phyloP scores from a whole-genome alignment of 345 rosid genomes.

The Acer saccharum region DNA sequence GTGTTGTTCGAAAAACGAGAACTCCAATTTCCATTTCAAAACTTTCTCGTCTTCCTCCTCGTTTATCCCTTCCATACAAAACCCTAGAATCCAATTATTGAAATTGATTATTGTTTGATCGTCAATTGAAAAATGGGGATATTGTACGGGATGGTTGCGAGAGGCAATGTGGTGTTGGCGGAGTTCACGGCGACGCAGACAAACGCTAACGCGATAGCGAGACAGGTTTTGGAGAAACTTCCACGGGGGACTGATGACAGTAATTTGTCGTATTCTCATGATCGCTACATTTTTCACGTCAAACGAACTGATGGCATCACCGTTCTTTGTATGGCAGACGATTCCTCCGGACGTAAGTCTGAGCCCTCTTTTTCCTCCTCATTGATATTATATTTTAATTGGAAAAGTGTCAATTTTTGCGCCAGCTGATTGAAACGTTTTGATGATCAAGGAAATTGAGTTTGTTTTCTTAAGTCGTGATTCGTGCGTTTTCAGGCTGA shows the following conservation, averaged over 20 bases:
- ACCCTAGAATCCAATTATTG: not conserved
- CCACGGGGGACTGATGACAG: conserved; percentile 28
- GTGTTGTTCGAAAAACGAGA: not conserved
- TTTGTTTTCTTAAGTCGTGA: no score
- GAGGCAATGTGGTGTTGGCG: conserved; percentile 49
- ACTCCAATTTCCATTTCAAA: no score
- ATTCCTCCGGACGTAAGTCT: conserved; percentile 32
- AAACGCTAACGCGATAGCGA: conserved; percentile 41
- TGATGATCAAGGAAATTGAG: not conserved
- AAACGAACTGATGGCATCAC: conserved; percentile 49
- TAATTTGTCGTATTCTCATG: conserved; percentile 47
- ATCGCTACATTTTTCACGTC: conserved; percentile 49
- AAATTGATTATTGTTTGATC: not conserved
- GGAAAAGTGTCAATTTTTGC: not conserved
- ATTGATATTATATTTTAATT: not conserved
- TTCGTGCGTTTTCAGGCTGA: no score
- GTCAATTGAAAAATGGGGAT: conserved; percentile 37
- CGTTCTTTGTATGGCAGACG: conserved; percentile 57
- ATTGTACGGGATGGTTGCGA: conserved; percentile 54
- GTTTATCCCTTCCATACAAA: not conserved
- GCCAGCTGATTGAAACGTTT: not conserved
- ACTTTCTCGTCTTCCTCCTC: not conserved
- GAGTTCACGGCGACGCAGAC: conserved; percentile 42
- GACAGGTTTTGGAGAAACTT: conserved; percentile 42
- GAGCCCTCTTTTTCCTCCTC: not conserved